Percentiles rank a stretch among this genome's conserved stretches.
phyloP scores from a whole-genome alignment of 2,329 filamentous ascomycete genomes.

The Samsoniella hepiali region DNA sequence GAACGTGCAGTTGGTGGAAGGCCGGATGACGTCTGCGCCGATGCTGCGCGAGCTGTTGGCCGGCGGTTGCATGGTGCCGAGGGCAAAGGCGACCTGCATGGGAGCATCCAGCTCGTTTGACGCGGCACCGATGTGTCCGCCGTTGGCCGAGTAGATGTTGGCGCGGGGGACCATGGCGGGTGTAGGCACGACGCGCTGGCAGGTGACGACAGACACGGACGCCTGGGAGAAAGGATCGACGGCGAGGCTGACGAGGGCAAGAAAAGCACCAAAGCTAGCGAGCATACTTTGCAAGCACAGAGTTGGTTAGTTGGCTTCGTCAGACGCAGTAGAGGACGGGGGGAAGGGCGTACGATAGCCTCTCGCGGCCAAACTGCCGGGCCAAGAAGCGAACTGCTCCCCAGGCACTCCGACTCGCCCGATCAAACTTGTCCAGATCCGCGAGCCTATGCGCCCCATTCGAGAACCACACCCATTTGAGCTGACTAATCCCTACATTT shows the following conservation, averaged over 20 bases:
- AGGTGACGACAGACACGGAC: background rate
- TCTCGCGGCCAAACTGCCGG: background rate
- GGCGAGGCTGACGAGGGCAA: background rate
- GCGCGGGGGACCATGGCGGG: background rate
- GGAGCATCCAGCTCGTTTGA: background rate
- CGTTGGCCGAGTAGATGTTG: background rate
- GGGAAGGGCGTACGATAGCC: background rate
- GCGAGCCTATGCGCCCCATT: background rate
- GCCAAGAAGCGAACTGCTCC: background rate
- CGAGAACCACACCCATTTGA: constrained; percentile 8
- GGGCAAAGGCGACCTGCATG: background rate
- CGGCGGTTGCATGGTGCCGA: background rate
- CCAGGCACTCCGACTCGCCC: background rate
- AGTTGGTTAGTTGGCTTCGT: background rate
- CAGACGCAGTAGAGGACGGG: background rate
- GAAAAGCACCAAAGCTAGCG: background rate
- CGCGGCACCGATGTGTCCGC: background rate
- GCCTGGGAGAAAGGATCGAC: constrained; percentile 4
- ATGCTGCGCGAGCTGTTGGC: background rate
- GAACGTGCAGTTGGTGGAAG: background rate
- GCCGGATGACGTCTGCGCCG: background rate
- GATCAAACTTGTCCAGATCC: background rate
- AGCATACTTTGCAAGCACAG: background rate
- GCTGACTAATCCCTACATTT: background rate
- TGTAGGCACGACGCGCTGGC: background rate